phyloP scores from a whole-genome alignment of 345 rosid species.

The Leavenworthia alabamica region DNA sequence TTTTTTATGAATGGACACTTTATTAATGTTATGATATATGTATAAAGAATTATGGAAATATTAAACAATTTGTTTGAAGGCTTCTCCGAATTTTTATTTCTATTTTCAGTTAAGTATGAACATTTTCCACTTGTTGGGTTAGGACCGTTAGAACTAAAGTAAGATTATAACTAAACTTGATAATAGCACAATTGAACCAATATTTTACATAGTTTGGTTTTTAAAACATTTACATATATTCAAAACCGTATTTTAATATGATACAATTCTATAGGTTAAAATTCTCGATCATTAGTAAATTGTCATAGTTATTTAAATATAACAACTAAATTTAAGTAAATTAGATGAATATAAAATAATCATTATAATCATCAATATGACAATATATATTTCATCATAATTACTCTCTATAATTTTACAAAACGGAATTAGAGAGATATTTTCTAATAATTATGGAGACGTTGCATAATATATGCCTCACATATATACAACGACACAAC shows the following conservation, averaged over 20 bases:
- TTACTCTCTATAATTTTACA: neutral
- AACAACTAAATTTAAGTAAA: neutral
- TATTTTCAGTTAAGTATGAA: constrained; percentile 5
- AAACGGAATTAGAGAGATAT: neutral
- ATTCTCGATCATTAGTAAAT: neutral
- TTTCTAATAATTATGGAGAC: neutral
- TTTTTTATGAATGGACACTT: constrained; percentile 21
- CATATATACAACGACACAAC: neutral
- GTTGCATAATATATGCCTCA: constrained; percentile 10
- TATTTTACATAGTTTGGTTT: constrained; percentile 7
- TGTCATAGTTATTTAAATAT: neutral
- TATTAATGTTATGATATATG: neutral
- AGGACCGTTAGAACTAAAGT: neutral
- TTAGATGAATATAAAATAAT: neutral
- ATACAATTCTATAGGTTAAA: neutral
- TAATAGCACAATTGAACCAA: constrained; percentile 9
- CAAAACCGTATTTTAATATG: too few relatives aligned
- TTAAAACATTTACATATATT: neutral
- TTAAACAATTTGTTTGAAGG: constrained; percentile 1
- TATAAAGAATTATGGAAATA: neutral
- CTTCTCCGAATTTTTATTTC: neutral
- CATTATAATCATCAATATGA: neutral
- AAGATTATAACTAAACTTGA: constrained; percentile 7
- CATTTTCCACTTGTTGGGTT: constrained; percentile 15
- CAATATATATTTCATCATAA: neutral